Conservation (phyloP, 1,284 basidiomycete genomes). For the Tetrapyrgos nigripes region DNA sequence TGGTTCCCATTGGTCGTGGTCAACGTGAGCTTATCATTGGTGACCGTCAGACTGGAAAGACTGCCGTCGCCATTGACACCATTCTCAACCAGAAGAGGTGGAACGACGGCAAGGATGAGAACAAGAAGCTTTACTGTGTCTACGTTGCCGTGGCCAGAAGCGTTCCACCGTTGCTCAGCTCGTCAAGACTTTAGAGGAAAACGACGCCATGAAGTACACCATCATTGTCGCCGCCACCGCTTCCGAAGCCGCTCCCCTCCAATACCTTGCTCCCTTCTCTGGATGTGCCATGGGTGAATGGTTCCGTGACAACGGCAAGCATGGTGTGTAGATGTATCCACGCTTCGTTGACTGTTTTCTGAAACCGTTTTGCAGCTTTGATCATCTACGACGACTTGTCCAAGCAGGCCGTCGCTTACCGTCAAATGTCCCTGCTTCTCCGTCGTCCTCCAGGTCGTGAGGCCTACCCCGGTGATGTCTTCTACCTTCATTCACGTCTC, state of each 20-base stretch:
- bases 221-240: conserved; percentile 99
- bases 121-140: conserved; percentile 99
- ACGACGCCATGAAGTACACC: conserved; percentile 99
- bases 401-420: conserved; percentile 99
- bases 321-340: conserved; percentile 70
- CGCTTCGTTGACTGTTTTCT: conserved; percentile 7
- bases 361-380: conserved; percentile 62
- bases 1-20: conserved; percentile 99
- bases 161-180: conserved; percentile 99
- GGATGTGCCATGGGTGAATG: conserved; percentile 99
- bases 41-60: conserved; percentile 99
- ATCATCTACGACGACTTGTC: conserved; percentile 99
- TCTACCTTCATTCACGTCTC: conserved; percentile 99
- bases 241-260: conserved; percentile 97
- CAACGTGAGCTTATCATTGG: conserved; percentile 99
- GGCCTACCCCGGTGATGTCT: conserved; percentile 99
- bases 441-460: conserved; percentile 99
- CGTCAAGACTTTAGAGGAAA: conserved; percentile 99
- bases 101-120: conserved; percentile 97
- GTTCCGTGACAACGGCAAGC: conserved; percentile 99
- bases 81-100: conserved; percentile 99
- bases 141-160: conserved; percentile 99
- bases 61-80: conserved; percentile 98
- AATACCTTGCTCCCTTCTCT: conserved; percentile 99
- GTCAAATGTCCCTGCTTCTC: conserved; percentile 99